phyloP scores from a whole-genome alignment of 2,329 filamentous ascomycete genomes.

The Beauveria rudraprayagi region DNA sequence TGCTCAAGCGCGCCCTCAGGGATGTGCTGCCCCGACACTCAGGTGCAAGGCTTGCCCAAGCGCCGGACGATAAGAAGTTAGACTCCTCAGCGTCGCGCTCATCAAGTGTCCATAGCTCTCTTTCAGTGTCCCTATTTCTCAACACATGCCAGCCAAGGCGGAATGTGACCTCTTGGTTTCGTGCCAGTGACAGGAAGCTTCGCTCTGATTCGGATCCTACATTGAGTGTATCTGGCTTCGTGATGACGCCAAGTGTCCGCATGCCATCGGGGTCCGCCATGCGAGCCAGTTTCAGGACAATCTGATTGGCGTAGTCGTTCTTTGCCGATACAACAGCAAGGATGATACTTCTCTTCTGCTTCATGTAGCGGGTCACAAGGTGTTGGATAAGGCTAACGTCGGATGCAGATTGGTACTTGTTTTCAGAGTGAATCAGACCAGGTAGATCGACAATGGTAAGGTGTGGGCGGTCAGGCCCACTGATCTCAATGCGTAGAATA shows the following conservation, averaged over 20 bases:
- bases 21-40: conserved; percentile 37
- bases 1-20: conserved; percentile 41
- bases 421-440: too few species aligned
- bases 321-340: too few species aligned
- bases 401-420: too few species aligned
- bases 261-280: too few species aligned
- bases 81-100: conserved; percentile 33
- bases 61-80: conserved; percentile 34
- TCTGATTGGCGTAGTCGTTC: too few species aligned
- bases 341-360: too few species aligned
- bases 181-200: neutral
- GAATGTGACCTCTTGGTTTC: conserved; percentile 43
- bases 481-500: conserved; percentile 26
- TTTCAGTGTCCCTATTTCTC: conserved; percentile 29
- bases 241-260: conserved; percentile 33
- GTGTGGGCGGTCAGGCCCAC: too few species aligned
- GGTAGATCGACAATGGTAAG: too few species aligned
- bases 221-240: conserved; percentile 34
- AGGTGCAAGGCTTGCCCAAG: conserved; percentile 29
- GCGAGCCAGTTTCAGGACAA: too few species aligned
- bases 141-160: conserved; percentile 46
- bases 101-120: conserved; percentile 13
- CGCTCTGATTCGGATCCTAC: neutral
- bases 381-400: too few species aligned
- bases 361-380: too few species aligned